Evolutionary conservation across 2,329 filamentous ascomycete species (phyloP).

Genomic region (Xylariaceae sp.): DNA sequence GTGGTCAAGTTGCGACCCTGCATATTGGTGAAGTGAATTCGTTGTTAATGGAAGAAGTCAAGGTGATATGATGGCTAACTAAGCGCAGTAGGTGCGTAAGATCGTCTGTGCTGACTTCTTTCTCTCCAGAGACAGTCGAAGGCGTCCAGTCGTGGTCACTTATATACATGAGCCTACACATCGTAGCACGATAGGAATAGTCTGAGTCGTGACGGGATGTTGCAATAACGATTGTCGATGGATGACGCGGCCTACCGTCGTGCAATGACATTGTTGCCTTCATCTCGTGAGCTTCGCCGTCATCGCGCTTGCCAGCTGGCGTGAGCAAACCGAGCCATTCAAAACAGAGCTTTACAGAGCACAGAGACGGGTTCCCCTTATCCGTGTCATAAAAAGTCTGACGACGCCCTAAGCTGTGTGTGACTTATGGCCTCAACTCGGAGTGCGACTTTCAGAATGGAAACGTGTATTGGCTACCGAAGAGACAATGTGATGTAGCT

Average conservation of each 20-base stretch:
- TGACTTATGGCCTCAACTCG: conserved; percentile 1
- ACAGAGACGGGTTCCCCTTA: conserved; percentile 8
- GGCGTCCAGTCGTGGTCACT: too few species aligned
- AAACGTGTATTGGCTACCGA: conserved; percentile 1
- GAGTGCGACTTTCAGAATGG: background rate
- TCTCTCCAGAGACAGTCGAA: too few species aligned
- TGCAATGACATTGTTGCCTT: conserved; percentile 9
- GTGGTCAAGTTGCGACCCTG: background rate
- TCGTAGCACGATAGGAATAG: background rate
- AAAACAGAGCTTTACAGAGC: conserved; percentile 1
- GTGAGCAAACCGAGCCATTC: conserved; percentile 4
- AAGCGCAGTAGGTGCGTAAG: background rate
- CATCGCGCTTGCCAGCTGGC: background rate
- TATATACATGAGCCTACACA: background rate
- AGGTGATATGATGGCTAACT: background rate
- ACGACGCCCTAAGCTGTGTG: conserved; percentile 3
- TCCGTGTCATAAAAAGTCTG: conserved; percentile 3
- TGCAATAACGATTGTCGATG: background rate
- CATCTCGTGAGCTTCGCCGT: background rate
- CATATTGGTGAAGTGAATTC: conserved; percentile 3
- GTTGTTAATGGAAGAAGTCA: background rate
- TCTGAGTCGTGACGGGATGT: background rate
- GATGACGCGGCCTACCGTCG: conserved; percentile 12
- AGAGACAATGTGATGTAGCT: conserved; percentile 1
- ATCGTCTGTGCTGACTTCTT: background rate